These are phyloP conservation scores for Orbilia blumenaviensis DNA, from an alignment of 2,329 filamentous ascomycete genomes.

Conservation along the genomic window DNA sequence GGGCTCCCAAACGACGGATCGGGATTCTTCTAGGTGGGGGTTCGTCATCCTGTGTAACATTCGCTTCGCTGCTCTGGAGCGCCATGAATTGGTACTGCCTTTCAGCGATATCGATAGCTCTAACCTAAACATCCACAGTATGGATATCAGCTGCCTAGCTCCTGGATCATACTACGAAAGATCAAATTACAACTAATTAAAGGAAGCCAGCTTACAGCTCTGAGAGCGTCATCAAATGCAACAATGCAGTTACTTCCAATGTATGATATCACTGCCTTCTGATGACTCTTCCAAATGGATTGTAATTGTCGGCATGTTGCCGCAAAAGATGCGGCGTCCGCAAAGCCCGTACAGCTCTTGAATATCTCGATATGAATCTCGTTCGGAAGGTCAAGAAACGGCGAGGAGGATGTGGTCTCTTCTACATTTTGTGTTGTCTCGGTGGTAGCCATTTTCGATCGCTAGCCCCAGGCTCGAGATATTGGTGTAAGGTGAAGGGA, in stretches of 20 bases:
- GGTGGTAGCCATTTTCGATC: no score
- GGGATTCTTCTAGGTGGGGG: conserved; percentile 8
- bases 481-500: background rate
- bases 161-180: no score
- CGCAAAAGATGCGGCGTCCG: background rate
- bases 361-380: conserved; percentile 32
- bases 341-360: conserved; percentile 9
- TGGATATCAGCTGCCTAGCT: no score
- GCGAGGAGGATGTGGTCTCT: background rate
- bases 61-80: background rate
- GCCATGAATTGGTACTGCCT: conserved; percentile 24
- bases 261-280: conserved; percentile 17
- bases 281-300: conserved; percentile 15
- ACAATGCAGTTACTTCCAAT: conserved; percentile 25
- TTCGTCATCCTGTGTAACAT: background rate
- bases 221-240: conserved; percentile 44
- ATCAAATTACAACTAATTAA: no score
- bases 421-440: background rate
- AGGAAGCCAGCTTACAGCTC: conserved; percentile 1
- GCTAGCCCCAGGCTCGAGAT: no score
- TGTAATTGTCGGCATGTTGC: conserved; percentile 10
- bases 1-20: background rate
- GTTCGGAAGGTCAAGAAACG: conserved; percentile 24
- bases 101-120: conserved; percentile 33
- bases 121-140: conserved; percentile 16